Percentiles rank a stretch among this genome's conserved stretches.
Evolutionary conservation across 495 filamentous ascomycete genomes (phyloP).

Genomic region (Xylaria venustula): DNA sequence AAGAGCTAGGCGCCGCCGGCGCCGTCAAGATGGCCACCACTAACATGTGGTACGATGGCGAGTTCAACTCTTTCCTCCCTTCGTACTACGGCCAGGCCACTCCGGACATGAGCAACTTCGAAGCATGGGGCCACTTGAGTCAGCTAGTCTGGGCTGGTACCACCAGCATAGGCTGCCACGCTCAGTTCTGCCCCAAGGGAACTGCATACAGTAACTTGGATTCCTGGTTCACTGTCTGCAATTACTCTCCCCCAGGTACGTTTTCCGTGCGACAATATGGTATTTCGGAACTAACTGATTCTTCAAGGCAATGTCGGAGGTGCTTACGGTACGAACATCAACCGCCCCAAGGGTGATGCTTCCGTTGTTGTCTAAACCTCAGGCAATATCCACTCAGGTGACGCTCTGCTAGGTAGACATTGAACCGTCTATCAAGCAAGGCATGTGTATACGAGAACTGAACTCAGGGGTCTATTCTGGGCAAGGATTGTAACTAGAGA

Average conservation of each 20-base stretch:
- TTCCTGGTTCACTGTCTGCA: conserved; percentile 76
- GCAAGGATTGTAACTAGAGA: not conserved
- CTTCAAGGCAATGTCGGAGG: conserved; percentile 64
- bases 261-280: conserved; percentile 12
- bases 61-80: conserved; percentile 49
- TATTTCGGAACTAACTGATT: conserved; percentile 26
- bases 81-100: conserved; percentile 37
- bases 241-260: conserved; percentile 73
- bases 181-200: conserved; percentile 49
- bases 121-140: conserved; percentile 81
- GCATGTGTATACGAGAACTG: conserved; percentile 11
- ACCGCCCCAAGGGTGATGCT: conserved; percentile 43
- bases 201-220: conserved; percentile 40
- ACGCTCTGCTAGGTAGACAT: conserved; percentile 12
- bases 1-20: conserved; percentile 30
- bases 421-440: conserved; percentile 2
- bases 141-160: conserved; percentile 84
- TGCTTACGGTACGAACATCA: conserved; percentile 64
- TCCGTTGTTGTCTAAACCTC: conserved; percentile 24
- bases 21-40: conserved; percentile 65
- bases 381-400: conserved; percentile 8
- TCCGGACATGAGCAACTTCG: conserved; percentile 61
- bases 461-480: conserved; percentile 11
- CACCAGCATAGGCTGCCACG: conserved; percentile 70
- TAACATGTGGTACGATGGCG: conserved; percentile 82